Base-by-base conservation (phyloP, 1,139 yeast genomes). In the Candida tunisiensis region DNA sequence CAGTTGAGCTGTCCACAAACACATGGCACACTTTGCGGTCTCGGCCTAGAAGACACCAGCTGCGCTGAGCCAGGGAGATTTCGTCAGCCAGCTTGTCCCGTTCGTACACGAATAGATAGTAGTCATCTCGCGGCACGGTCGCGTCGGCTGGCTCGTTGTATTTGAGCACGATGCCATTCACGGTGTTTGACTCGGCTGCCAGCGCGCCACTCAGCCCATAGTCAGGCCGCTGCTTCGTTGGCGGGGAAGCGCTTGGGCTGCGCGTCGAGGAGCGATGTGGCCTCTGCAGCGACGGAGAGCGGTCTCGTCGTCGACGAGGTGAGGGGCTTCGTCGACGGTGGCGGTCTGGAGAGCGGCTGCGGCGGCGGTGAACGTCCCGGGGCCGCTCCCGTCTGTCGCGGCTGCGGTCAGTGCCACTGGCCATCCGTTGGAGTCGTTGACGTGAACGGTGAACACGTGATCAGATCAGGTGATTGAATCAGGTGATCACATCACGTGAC, bases 91-190 rank as follows among this genome's bases (percentile, higher is more conserved):
- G 31, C 25, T 49, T 40, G 38, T 45, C 44, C 23, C 37, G 32
- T 28, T 34, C 34, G 44, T 54, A 45, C 29, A 40, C 31, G 24
- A 38, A 41, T 18, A 46, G 28, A 12, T 44, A 34, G 29, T 42
- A 49, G 13, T 25, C 25, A 2, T 29, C 25, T 22, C 21, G 25
- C 17, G 68, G 65, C 6, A 39, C 31, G 1, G 47, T 33, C 1
- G 62, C 47, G 31, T 63, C 67, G 0, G 39, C 34, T 1, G 70
- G 69, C 28, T 59, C 65, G 8, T 50, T 49, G 37, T 65, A 62
- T 33, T 61, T 60, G 25, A 62, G 34, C 10, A 54, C 54, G 3
- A 49, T 41, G 0, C 66, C 67, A n/a, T 48, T 38, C 16, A 47
- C 42, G 25, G 49, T 48, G 21, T 31, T 54, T 6, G 65, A 51